Evolutionary conservation across 257 asterid genomes (phyloP), one percentile per base, ranked within the genome.

Genomic region (Hygrophila difformis): DNA sequence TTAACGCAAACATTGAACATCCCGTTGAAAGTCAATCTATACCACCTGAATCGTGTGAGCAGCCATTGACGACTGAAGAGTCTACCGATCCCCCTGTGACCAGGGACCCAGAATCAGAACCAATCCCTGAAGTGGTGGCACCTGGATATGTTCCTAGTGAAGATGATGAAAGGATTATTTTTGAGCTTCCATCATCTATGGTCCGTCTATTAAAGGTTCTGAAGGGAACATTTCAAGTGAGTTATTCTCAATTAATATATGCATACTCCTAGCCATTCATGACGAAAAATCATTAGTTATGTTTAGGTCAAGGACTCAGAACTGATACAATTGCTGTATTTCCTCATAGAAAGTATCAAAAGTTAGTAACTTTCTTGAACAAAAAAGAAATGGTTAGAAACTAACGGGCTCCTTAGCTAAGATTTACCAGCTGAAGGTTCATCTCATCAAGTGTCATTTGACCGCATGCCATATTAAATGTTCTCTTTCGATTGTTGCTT

Each of bases 121-220:
- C 79, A 47, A 64, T 59, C 55, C 65, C 78, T 35, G 60, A 75
- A 34, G 70, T 73, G 21, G 79, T 80, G 54, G 79, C 94, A 52
- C 92, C 93, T 29, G 94, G 98, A 48, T 82, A 79, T 76, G 87
- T 85, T 69, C 98, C 88, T 35, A 78, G 86, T 47, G 96, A 85
- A 65, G 77, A 67, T 53, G 88, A 85, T 56, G 98, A 85, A 76
- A 77, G 84, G 64, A 82, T 89, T 62, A 78, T 89, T 64, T 82
- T 89, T 64, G 96, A 89, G 86, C 83, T 89, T 53, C 82, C 93
- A 37, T 79, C 96, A 16, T 79, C 96, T 49, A 89, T 89, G 92
- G 81, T 89, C 63, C 81, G 93, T 40, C 94, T 93, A 33, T 56
- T 89, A 62, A 89, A 81, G 82, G 79, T 86, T 53, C 70, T 83